Base-by-base conservation (phyloP, 1,284 basidiomycete species). In the Neolentinus lepideus region DNA sequence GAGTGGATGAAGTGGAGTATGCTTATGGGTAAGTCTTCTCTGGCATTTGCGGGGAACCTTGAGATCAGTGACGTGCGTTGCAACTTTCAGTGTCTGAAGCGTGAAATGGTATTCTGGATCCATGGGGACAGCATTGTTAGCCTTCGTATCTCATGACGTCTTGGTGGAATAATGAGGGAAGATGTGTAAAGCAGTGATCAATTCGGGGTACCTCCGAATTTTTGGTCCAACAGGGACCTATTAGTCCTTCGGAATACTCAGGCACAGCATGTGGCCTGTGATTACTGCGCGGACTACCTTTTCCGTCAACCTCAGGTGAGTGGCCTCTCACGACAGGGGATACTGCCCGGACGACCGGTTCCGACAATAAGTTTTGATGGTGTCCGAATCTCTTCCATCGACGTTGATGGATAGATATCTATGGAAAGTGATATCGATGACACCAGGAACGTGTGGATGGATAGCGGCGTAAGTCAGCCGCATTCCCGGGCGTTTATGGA, bases 1-100 rank as follows among this genome's bases (percentile, higher is more conserved):
- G 90, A 46, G 90, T 92, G 12, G 90, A 92, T 61, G 90, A 92
- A 69, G 90, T 92, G 6, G 90, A 92, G 67, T 91, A 91, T 70
- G 88, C 84, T 59, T 90, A 90, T 63, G 88, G 88, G 88, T 86
- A 66, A 67, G 87, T 78, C 24, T 55, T 21, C 24, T 11, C 22
- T 50, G 21, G 6, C 38, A 43, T 9, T 16, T 21, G 29, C 29
- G 29, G 38, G 38, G 16, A 43, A 43, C 16, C 8, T n/a, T n/a
- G 16, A 43, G 38, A 35, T 35, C 33, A 43, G 19, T 43, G 38
- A 43, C 38, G 38, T 21, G 4, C n/a, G 6, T 21, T 31, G 29
- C 29, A 31, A 31, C 38, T 21, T 43, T n/a, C 38, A 43, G 38
- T n/a, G 38, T 43, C 38, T 43, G 38, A 43, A 43, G 38, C 19